Evolutionary conservation across 257 asterid genomes (phyloP), one percentile per base, ranked within the genome.

Genomic region (Nicotiana otophora): DNA sequence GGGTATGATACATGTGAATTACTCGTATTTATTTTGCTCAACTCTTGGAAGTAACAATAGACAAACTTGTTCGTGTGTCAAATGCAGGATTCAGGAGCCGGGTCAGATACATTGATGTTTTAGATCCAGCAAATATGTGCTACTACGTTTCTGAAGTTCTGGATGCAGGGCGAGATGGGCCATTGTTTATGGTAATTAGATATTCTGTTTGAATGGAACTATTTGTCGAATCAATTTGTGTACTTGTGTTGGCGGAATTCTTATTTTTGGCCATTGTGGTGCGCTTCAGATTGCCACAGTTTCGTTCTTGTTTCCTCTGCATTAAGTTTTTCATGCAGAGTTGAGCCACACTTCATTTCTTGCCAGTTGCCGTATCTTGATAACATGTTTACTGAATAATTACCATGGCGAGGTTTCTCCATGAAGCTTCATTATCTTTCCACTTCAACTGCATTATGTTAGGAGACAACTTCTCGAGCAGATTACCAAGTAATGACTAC

Each of bases 71-170:
- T 81, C 39, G 85, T 82, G 39, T 88, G 81, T 86, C 60, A 20
- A 15, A 81, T 90, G 91, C 96, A 96, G 99, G 98, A 85, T 96
- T 94, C 84, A 93, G 89, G 87, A 96, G 98, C 87, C 95, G 97
- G 76, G 98, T 93, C 77, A 91, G 86, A 85, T 96, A 93, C 84
- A 94, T 94, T 85, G 92, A 89, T 87, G 88, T 89, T 63, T 81
- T 88, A 31, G 95, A 96, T 89, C 99, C 99, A 83, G 81, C 95
- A 80, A 92, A 84, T 65, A 88, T 83, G 92, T 92, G 95, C 90
- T 86, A 88, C 84, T 96, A 96, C 85, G 82, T 93, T 86, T 96
- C 99, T 28, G 95, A 93, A 88, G 87, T 96, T 87, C 82, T 93
- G 86, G 99, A 96, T 84, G 93, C 91, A 15, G 98, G 97, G 84